Conservation (phyloP, 306 rosid species). For the Castanea mollissima region DNA sequence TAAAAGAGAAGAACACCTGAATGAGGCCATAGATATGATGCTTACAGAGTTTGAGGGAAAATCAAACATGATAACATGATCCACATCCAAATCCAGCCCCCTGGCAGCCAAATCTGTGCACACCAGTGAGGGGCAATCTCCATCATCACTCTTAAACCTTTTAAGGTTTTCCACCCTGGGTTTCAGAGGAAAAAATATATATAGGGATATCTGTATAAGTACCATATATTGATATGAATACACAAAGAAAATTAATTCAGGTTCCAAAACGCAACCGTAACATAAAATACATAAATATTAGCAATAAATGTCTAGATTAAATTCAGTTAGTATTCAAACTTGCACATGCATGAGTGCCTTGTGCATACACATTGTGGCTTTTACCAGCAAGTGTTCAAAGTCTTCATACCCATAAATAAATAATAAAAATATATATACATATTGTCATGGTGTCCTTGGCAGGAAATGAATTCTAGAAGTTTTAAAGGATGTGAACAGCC, state of each 20-base stretch:
- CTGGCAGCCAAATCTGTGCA: constrained; percentile 98
- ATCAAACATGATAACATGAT: constrained; percentile 98
- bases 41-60: constrained; percentile 86
- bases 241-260: background rate
- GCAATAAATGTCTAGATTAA: background rate
- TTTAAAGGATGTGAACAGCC: too few relatives aligned
- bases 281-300: background rate
- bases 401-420: too few relatives aligned
- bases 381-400: too few relatives aligned
- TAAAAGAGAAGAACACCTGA: background rate
- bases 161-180: constrained; percentile 90
- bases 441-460: too few relatives aligned
- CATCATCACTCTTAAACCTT: constrained; percentile 80
- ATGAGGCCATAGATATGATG: constrained; percentile 11
- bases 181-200: constrained; percentile 11
- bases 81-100: constrained; percentile 94
- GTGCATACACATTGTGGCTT: too few relatives aligned
- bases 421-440: too few relatives aligned
- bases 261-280: background rate
- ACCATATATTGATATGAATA: background rate
- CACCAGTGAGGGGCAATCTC: constrained; percentile 90
- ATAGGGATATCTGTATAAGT: constrained; percentile 15
- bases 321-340: too few relatives aligned
- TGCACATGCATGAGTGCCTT: too few relatives aligned
- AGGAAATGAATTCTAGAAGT: too few relatives aligned